Conservation (phyloP, 306 rosid species). For the Biancaea sappan region DNA sequence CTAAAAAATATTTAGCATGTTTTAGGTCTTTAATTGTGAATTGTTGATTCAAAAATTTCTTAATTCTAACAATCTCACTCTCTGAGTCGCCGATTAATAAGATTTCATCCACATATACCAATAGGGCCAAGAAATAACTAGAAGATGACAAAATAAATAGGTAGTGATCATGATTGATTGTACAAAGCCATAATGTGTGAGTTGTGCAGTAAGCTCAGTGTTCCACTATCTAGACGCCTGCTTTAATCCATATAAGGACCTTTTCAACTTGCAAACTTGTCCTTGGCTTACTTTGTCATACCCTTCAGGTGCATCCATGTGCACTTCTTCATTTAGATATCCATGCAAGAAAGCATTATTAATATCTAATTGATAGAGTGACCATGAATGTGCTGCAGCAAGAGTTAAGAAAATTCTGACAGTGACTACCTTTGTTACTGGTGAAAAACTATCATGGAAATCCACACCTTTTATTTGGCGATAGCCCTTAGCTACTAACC, state of each 20-base stretch:
- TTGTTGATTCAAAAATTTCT: too few species aligned
- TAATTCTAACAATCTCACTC: too few species aligned
- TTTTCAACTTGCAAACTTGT: not conserved
- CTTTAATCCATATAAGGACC: not conserved
- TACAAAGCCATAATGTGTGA: not conserved
- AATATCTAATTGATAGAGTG: too few species aligned
- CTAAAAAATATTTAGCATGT: too few species aligned
- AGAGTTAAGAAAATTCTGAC: not conserved
- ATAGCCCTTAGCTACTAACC: not conserved
- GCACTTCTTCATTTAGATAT: not conserved
- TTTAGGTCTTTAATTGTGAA: not conserved
- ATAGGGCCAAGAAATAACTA: not conserved
- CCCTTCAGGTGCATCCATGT: not conserved
- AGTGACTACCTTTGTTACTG: not conserved
- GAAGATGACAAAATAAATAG: too few species aligned
- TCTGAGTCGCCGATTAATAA: not conserved
- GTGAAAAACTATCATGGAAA: not conserved
- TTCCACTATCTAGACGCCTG: not conserved
- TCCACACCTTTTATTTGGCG: not conserved
- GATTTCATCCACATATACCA: not conserved
- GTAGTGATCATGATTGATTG: not conserved
- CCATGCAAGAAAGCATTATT: too few species aligned
- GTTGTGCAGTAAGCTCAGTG: not conserved
- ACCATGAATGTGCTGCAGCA: not conserved
- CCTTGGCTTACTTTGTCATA: not conserved